Conservation (phyloP, 1,284 basidiomycete genomes). For the Laetiporus sulphureus region DNA sequence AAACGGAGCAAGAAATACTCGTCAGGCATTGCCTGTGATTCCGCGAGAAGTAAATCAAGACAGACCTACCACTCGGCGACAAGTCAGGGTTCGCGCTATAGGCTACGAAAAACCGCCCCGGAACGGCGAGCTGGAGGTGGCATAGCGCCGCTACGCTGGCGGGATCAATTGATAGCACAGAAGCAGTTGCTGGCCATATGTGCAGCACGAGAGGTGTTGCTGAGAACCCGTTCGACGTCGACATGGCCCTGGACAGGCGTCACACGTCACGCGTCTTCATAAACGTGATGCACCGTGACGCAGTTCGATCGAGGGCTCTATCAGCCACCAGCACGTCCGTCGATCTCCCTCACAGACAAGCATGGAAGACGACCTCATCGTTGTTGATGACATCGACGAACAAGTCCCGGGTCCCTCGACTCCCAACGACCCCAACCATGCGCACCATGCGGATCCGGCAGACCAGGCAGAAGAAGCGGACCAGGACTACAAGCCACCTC, state of each 20-base stretch:
- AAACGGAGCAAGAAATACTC: too few relatives aligned
- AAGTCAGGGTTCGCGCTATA: conserved; percentile 63
- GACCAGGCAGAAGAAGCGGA: conserved; percentile 2
- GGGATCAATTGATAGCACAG: conserved; percentile 58
- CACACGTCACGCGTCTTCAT: background rate
- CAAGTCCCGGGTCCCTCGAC: conserved; percentile 15
- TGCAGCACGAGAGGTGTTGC: conserved; percentile 33
- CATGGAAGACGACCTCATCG: conserved; percentile 55
- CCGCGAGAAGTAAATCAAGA: too few relatives aligned
- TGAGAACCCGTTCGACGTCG: conserved; percentile 4
- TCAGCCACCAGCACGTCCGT: background rate
- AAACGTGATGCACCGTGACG: background rate
- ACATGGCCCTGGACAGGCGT: background rate
- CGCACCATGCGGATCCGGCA: conserved; percentile 13
- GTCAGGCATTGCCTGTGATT: too few relatives aligned
- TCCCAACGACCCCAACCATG: conserved; percentile 8
- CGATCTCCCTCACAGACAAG: background rate
- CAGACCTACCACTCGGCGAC: conserved; percentile 67
- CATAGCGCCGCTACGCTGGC: conserved; percentile 56
- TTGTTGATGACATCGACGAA: conserved; percentile 53
- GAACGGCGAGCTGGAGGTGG: conserved; percentile 59
- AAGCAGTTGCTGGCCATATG: conserved; percentile 64
- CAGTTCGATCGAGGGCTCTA: too few relatives aligned
- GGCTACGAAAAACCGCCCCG: conserved; percentile 53
- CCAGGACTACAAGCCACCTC: conserved; percentile 16